Evolutionary conservation across 768 basidiomycete genomes (phyloP).

Genomic region (Lactifluus echinatus): DNA sequence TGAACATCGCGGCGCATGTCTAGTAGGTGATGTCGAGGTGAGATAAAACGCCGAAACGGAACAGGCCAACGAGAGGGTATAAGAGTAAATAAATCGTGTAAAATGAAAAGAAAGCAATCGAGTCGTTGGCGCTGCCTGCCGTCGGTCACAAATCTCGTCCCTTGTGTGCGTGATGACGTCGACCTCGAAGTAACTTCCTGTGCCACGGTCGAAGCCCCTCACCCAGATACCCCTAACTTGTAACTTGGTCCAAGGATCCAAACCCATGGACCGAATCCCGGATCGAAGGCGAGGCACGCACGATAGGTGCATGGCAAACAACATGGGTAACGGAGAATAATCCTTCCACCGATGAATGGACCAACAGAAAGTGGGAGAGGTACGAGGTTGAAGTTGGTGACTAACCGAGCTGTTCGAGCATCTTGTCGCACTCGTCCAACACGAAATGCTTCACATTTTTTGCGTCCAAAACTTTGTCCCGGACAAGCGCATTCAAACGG

Average conservation of each 20-base stretch:
- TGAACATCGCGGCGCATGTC: conserved; percentile 99
- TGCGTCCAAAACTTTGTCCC: conserved; percentile 93
- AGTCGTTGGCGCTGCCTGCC: conserved; percentile 10
- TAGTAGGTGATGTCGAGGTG: conserved; percentile 67
- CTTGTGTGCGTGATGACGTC: conserved; percentile 7
- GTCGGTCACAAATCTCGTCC: conserved; percentile 8
- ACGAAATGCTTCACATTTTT: conserved; percentile 99
- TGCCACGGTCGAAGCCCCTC: conserved; percentile 8
- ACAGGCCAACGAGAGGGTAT: conserved; percentile 44
- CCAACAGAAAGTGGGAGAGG: conserved; percentile 25
- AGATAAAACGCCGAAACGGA: conserved; percentile 44
- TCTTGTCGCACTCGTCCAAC: conserved; percentile 99
- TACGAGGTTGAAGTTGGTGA: conserved; percentile 71
- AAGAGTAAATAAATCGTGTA: conserved; percentile 37
- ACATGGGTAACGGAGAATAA: conserved; percentile 46
- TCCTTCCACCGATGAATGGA: conserved; percentile 24
- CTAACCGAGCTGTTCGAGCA: conserved; percentile 99
- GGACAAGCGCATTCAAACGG: conserved; percentile 87
- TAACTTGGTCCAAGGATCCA: conserved; percentile 13
- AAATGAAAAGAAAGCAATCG: conserved; percentile 22
- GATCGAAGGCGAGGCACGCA: conserved; percentile 17
- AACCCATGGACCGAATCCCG: conserved; percentile 21
- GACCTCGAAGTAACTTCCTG: conserved; percentile 18
- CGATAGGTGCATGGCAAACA: conserved; percentile 25
- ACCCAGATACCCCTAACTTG: conserved; percentile 1